These are phyloP conservation scores for Serpula lacrymans DNA, from an alignment of 768 basidiomycete genomes.

Conservation along the genomic window DNA sequence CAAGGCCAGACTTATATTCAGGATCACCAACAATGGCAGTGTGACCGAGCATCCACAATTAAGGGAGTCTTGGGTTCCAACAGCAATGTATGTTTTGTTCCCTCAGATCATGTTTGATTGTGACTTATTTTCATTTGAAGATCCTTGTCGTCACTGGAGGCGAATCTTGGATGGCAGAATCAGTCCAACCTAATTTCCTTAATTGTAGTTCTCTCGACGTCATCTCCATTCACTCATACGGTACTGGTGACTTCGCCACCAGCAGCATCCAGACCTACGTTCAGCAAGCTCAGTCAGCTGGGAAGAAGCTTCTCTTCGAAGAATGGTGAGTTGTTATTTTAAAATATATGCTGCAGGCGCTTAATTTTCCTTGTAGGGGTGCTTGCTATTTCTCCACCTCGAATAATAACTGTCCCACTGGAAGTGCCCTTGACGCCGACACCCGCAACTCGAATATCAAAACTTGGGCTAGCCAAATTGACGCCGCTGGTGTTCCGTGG, in stretches of 20 bases:
- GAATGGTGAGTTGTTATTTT: conserved; percentile 32
- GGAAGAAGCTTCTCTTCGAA: conserved; percentile 35
- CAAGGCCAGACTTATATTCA: conserved; percentile 20
- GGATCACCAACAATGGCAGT: conserved; percentile 19
- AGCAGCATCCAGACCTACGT: conserved; percentile 22
- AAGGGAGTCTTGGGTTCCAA: conserved; percentile 16
- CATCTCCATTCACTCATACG: conserved; percentile 37
- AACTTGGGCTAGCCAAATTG: conserved; percentile 30
- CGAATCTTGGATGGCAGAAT: conserved; percentile 25
- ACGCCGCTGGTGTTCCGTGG: conserved; percentile 34
- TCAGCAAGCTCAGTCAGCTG: conserved; percentile 27
- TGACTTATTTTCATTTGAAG: conserved; percentile 4
- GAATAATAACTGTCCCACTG: too few species aligned
- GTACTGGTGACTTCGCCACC: conserved; percentile 23
- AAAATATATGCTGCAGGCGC: not conserved
- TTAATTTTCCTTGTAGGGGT: conserved; percentile 12
- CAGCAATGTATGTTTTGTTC: conserved; percentile 16
- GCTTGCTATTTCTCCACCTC: conserved; percentile 22
- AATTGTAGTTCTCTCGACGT: conserved; percentile 29
- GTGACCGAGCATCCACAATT: conserved; percentile 25
- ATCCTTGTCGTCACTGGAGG: conserved; percentile 28
- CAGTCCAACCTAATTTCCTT: conserved; percentile 20
- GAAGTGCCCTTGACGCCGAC: conserved; percentile 22
- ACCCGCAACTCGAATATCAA: conserved; percentile 32
- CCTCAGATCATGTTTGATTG: too few species aligned